These are phyloP conservation scores for Silene uniflora DNA, from an alignment of 148 eudicot genomes.

Conservation along the genomic window DNA sequence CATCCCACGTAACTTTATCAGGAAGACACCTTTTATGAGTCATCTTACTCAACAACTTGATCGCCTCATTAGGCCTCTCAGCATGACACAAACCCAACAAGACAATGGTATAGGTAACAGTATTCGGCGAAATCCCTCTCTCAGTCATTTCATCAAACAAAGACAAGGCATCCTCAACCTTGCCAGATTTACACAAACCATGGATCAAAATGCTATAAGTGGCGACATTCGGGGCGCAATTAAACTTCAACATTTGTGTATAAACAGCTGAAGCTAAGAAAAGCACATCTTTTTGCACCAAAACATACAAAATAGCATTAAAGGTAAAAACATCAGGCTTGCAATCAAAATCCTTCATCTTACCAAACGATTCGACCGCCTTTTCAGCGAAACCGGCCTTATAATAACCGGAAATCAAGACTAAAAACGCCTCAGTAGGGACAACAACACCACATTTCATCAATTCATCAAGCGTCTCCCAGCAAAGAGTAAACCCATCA, in stretches of 20 bases:
- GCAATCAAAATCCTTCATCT: conserved; percentile 60
- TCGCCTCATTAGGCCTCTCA: conserved; percentile 52
- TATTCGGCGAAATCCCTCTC: conserved; percentile 46
- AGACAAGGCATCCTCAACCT: conserved; percentile 44
- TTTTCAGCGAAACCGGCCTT: conserved; percentile 41
- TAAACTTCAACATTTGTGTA: conserved; percentile 65
- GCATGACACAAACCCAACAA: conserved; percentile 64
- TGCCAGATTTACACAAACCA: conserved; percentile 69
- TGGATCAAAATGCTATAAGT: conserved; percentile 67
- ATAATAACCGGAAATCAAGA: conserved; percentile 58
- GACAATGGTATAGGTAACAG: conserved; percentile 53
- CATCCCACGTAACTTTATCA: conserved; percentile 49
- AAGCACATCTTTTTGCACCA: conserved; percentile 49
- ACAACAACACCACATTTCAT: conserved; percentile 29
- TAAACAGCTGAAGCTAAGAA: conserved; percentile 62
- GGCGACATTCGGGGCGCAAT: conserved; percentile 40
- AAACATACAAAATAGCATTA: conserved; percentile 54
- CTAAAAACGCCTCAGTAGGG: conserved; percentile 47
- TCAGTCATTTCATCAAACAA: conserved; percentile 72
- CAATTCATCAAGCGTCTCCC: conserved; percentile 57
- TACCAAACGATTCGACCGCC: conserved; percentile 65
- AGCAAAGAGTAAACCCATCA: conserved; percentile 51
- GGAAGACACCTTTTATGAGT: conserved; percentile 40
- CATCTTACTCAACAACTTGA: conserved; percentile 46
- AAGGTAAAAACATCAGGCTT: conserved; percentile 52